Base-by-base conservation (phyloP, 495 filamentous ascomycete genomes). In the Aspergillus homomorphus region DNA sequence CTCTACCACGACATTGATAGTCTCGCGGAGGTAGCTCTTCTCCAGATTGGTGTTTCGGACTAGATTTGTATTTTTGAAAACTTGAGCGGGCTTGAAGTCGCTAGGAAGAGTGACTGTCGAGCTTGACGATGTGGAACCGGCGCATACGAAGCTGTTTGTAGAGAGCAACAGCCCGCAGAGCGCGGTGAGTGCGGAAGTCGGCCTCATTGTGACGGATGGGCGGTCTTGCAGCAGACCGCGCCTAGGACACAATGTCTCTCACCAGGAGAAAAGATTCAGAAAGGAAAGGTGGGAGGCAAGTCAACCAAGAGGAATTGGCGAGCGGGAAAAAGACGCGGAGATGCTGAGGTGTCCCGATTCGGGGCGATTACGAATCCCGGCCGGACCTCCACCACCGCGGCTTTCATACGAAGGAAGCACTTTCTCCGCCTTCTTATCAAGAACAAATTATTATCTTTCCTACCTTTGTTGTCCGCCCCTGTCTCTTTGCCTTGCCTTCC, bases 1-100 rank as follows among this genome's bases (percentile, higher is more conserved):
- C 81, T 98, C 91, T 51, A 98, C 87, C 24, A 96, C 80, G 9
- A 96, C 89, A 77, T 98, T 97, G 81, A 96, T 84, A 14, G 84
- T 88, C 69, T 98, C 92, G 64, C 90, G 88, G 20, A 84, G 84
- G 66, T 93, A 98, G 58, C 84, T 87, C 76, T 96, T 97, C 68
- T 97, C 93, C 54, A 97, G 73, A 66, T 96, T 96, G 64, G 92
- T 87, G 55, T 89, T 87, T 58, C 96, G 89, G 54, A 98, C 85
- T 22, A 97, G 70, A 72, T 98, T 98, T 62, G 82, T 80, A 73
- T 98, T 96, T 72, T 91, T 89, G 75, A 95, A 98, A 45, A 90
- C 88, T 68, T 89, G 89, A 15, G 91, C 86, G 41, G 93, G 92
- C 73, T 84, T 91, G 80, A 96, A 96, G 50, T 81, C 84, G 65